Evolutionary conservation across 2,329 filamentous ascomycete genomes (phyloP).

Genomic region (Colletotrichum sp.): DNA sequence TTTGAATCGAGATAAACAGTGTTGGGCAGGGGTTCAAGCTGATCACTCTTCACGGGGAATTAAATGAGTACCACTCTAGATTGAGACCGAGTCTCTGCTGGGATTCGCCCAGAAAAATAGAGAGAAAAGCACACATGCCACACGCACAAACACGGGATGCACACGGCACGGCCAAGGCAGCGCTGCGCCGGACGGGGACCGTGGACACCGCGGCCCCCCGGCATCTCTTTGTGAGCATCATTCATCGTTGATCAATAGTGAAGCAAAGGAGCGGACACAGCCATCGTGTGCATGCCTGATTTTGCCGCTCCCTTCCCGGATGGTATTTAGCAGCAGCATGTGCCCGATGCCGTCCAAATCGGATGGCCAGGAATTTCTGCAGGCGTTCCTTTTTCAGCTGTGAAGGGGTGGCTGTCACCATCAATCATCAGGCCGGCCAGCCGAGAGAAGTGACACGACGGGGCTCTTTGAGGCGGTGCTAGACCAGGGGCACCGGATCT

Average conservation of each 20-base stretch:
- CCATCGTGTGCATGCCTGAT: neutral
- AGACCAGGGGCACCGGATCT: neutral
- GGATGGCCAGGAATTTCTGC: neutral
- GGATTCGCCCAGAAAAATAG: neutral
- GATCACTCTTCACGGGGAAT: neutral
- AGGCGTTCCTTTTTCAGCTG: slow-evolving; percentile 5
- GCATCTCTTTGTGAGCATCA: neutral
- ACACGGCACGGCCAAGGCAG: neutral
- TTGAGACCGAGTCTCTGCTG: neutral
- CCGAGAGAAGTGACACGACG: neutral
- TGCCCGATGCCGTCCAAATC: neutral
- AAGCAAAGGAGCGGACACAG: neutral
- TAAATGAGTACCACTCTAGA: neutral
- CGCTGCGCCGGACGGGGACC: neutral
- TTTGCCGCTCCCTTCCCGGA: neutral
- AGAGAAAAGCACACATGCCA: neutral
- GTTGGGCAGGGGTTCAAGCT: neutral
- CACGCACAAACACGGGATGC: neutral
- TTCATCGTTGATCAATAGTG: neutral
- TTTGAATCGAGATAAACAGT: neutral
- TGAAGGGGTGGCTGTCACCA: neutral
- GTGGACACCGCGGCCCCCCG: neutral
- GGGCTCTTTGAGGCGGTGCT: slow-evolving; percentile 1
- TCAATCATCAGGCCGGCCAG: neutral
- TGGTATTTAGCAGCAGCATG: neutral